Conservation (phyloP, 176 grass and related monocot species). For the Tillandsia fasciculata region DNA sequence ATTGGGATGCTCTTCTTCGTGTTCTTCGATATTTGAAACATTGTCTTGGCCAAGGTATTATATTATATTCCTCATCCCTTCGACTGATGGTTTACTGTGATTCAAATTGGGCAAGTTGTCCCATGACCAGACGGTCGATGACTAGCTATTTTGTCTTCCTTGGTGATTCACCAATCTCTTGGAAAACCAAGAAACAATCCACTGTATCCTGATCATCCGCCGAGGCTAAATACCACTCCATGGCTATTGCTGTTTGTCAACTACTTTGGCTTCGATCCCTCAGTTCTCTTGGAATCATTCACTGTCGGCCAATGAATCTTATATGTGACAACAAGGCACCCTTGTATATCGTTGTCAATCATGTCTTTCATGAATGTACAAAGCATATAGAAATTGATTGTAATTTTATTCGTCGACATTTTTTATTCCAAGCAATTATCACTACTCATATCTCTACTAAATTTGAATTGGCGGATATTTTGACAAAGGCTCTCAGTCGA, state of each 20-base stretch:
- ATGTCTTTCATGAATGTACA: neutral
- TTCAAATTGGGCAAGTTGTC: neutral
- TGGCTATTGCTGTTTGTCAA: neutral
- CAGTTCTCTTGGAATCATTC: too few species aligned
- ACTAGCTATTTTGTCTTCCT: neutral
- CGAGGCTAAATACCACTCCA: neutral
- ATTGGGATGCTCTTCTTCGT: neutral
- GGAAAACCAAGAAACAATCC: neutral
- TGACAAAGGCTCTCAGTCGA: too few species aligned
- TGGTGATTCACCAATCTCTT: neutral
- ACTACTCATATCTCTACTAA: too few species aligned
- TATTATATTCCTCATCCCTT: neutral
- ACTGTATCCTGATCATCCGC: neutral
- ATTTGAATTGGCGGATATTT: too few species aligned
- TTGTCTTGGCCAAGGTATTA: too few species aligned
- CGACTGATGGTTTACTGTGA: neutral
- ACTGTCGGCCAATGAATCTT: too few species aligned
- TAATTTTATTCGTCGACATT: too few species aligned
- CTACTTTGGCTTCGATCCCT: neutral
- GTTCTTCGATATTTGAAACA: neutral
- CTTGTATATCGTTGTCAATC: too few species aligned
- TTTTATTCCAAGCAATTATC: too few species aligned
- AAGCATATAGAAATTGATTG: too few species aligned
- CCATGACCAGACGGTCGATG: neutral
- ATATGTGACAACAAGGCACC: too few species aligned